Conservation (phyloP, 495 filamentous ascomycete genomes). For the Staphylotrichum longicolle region DNA sequence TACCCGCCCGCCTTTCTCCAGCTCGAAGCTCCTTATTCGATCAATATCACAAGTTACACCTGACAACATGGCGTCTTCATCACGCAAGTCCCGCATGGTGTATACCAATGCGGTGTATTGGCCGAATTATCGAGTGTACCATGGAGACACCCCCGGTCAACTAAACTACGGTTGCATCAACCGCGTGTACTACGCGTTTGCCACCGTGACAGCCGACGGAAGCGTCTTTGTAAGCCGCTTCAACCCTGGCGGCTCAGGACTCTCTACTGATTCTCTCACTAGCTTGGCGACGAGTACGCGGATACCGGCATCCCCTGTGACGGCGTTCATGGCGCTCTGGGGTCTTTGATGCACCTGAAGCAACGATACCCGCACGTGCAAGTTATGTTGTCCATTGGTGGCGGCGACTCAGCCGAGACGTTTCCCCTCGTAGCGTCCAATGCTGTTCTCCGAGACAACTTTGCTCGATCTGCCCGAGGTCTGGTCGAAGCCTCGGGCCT, state of each 20-base stretch:
- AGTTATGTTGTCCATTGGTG: slow-evolving; percentile 85
- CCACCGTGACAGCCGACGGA: slow-evolving; percentile 76
- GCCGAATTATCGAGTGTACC: slow-evolving; percentile 80
- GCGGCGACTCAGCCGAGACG: slow-evolving; percentile 70
- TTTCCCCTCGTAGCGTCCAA: slow-evolving; percentile 72
- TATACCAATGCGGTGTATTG: slow-evolving; percentile 83
- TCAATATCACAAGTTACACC: not conserved
- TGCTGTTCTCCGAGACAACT: slow-evolving; percentile 60
- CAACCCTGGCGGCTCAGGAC: not conserved
- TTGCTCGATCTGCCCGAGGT: slow-evolving; percentile 67
- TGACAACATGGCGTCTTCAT: slow-evolving; percentile 32
- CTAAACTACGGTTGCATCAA: slow-evolving; percentile 63
- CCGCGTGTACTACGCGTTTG: slow-evolving; percentile 89
- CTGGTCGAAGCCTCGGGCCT: slow-evolving; percentile 73
- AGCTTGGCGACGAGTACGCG: slow-evolving; percentile 87
- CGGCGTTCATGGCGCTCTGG: slow-evolving; percentile 71
- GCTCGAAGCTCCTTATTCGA: not conserved
- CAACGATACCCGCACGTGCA: slow-evolving; percentile 70
- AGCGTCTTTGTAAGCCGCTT: slow-evolving; percentile 67
- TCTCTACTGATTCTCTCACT: not conserved
- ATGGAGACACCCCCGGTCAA: slow-evolving; percentile 71
- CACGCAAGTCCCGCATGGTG: slow-evolving; percentile 48
- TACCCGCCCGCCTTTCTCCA: not conserved
- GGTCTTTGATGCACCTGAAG: slow-evolving; percentile 74
- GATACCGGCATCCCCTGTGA: slow-evolving; percentile 79